Base-by-base conservation (phyloP, 1,139 yeast species). In the Candida labiduridarum region DNA sequence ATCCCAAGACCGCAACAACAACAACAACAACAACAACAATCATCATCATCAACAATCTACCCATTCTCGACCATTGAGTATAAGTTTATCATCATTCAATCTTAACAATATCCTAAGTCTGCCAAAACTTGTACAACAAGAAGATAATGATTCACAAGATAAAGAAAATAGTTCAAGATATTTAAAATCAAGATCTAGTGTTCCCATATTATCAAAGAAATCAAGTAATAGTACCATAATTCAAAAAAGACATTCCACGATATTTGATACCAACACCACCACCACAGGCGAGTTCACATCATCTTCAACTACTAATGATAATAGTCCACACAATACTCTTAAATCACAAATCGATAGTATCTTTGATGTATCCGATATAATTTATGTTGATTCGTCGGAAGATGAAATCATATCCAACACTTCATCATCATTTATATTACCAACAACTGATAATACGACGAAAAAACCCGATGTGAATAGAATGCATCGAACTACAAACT, bases 401-500 rank as follows among this genome's bases (percentile, higher is more conserved):
- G 64, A 60, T 46, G 56, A 53, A 34, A 25, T 51, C 53, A 15
- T 48, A 10, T 46, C 49, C 22, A 35, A 45, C 11, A 44, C 51
- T 10, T 46, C 53, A 29, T 41, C 50, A 30, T 22, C 25, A 22
- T 22, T 22, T 30, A 40, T 18, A n/a, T 30, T 9, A 29, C 22
- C 36, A 12, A 27, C 15, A 9, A 4, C 41, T n/a, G n/a, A 34
- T 22, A 25, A 27, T 25, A n/a, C 50, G 2, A 15, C 45, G 10
- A 39, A 36, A 8, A 46, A 48, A 44, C 34, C 49, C 33, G 4
- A 31, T 19, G 44, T 49, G 15, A 49, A 50, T 30, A 58, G 53
- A 42, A 44, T 60, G 15, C 71, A 60, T 47, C 61, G 71, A 41
- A 63, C 67, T 5, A 60, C 65, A 10, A 62, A 67, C 44, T 48